These are phyloP conservation scores for Melaleuca alternifolia DNA, from an alignment of 345 rosid species.

Conservation along the genomic window DNA sequence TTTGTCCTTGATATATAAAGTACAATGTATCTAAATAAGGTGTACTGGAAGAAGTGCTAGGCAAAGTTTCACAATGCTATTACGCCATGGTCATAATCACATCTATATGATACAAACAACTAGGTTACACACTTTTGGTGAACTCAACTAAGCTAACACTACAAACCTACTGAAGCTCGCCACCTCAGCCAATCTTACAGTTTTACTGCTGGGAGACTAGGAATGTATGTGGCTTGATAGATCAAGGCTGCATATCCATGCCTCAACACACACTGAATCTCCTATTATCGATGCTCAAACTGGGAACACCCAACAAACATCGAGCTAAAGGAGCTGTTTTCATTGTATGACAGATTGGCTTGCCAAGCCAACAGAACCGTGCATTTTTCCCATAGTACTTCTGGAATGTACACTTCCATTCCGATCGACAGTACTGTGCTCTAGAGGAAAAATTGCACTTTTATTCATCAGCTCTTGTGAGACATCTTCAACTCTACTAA, in stretches of 20 bases:
- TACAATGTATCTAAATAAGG: not conserved
- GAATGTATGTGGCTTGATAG: not conserved
- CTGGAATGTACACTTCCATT: not conserved
- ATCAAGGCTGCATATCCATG: not conserved
- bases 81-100: not conserved
- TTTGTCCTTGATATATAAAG: not conserved
- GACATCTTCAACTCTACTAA: not conserved
- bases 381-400: not conserved
- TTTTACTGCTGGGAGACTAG: not conserved
- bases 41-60: not conserved
- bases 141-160: not conserved
- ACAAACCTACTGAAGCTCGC: not conserved
- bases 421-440: not conserved
- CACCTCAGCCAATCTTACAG: not conserved
- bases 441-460: not conserved
- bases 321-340: not conserved
- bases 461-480: not conserved
- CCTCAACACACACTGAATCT: not conserved
- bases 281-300: not conserved
- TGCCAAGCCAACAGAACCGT: not conserved
- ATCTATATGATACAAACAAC: not conserved
- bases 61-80: not conserved
- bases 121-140: not conserved
- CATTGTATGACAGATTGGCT: not conserved
- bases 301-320: not conserved